Evolutionary conservation across 1,139 yeast species (phyloP).

Genomic region (Kurtzmaniella quercitrusa): DNA sequence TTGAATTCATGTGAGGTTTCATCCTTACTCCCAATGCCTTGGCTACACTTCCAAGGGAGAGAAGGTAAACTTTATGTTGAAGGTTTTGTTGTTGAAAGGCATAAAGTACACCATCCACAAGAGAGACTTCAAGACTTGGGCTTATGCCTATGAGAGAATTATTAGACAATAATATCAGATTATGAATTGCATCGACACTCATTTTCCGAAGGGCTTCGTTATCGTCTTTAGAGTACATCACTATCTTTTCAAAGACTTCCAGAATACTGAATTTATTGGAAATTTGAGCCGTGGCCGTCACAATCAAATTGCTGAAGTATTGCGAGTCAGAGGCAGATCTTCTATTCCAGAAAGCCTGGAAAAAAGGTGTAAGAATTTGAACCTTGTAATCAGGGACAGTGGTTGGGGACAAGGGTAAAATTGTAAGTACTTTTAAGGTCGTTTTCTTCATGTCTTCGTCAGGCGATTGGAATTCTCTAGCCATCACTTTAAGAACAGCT

Average conservation of each 20-base stretch:
- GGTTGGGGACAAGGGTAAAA: conserved; percentile 29
- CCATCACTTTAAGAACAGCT: conserved; percentile 63
- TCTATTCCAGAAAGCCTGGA: conserved; percentile 75
- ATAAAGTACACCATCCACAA: conserved; percentile 78
- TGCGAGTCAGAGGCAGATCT: conserved; percentile 54
- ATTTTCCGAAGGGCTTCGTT: conserved; percentile 75
- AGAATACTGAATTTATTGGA: conserved; percentile 67
- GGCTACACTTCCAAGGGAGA: conserved; percentile 64
- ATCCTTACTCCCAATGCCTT: conserved; percentile 66
- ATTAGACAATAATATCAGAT: conserved; percentile 23
- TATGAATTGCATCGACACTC: conserved; percentile 66
- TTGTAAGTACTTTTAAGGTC: conserved; percentile 43
- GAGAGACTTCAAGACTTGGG: conserved; percentile 49
- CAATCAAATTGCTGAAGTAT: conserved; percentile 53
- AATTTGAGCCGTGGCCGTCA: conserved; percentile 67
- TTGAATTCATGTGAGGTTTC: conserved; percentile 71
- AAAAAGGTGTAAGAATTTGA: conserved; percentile 59
- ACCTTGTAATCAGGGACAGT: conserved; percentile 25
- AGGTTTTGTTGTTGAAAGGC: conserved; percentile 77
- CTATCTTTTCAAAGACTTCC: conserved; percentile 53
- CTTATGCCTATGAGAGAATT: conserved; percentile 37
- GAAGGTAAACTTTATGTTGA: conserved; percentile 51
- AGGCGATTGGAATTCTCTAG: conserved; percentile 74
- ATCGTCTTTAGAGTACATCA: conserved; percentile 69
- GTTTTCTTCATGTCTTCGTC: conserved; percentile 88